Base-by-base conservation (phyloP, 2,329 filamentous ascomycete genomes). In the Remersonia thermophila region DNA sequence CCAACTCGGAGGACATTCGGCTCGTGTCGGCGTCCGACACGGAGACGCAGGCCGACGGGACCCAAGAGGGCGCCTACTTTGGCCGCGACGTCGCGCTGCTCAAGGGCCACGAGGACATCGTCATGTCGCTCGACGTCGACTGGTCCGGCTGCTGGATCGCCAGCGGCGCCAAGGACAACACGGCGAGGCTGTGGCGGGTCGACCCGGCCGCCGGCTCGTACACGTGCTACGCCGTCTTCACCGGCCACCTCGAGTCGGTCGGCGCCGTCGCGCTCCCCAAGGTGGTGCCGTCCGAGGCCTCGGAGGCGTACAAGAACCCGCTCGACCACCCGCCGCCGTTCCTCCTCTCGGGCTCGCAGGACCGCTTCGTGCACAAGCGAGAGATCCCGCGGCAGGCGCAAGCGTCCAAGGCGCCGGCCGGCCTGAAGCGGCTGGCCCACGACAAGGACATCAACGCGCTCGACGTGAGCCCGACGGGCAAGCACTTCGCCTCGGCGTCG, bases 371-470 rank as follows among this genome's bases (percentile, higher is more conserved):
- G 48, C 98, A 98, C 63, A 79, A 82, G 47, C 95, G 91, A 85
- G 83, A 94, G 42, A 77, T 89, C 15, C 73, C 77, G 1, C 71
- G 72, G 27, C 55, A 71, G 35, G 55, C 62, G 25, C 62, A 66
- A 35, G 56, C 61, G 39, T 47, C 49, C 71, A 39, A 67, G 71
- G 8, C 62, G 76, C 8, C 66, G 77, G 48, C 84, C 84, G 28
- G 61, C 78, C 4, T 98, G 83, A 57, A 91, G 1, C 75, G 91
- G 38, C 93, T 95, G 58, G 91, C 91, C 1, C 91, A 98, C 59
- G 91, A 98, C 54, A 98, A 98, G 56, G 91, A 98, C 48, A 98
- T 98, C 60, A 98, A 98, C 51, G 86, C 91, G 2, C 73, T 98
- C 34, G 85, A 93, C 45, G 69, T 91, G 9, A 83, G 86, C 45